These are phyloP conservation scores for Thielaviopsis euricoi DNA, from an alignment of 2,329 filamentous ascomycete species.

Conservation along the genomic window DNA sequence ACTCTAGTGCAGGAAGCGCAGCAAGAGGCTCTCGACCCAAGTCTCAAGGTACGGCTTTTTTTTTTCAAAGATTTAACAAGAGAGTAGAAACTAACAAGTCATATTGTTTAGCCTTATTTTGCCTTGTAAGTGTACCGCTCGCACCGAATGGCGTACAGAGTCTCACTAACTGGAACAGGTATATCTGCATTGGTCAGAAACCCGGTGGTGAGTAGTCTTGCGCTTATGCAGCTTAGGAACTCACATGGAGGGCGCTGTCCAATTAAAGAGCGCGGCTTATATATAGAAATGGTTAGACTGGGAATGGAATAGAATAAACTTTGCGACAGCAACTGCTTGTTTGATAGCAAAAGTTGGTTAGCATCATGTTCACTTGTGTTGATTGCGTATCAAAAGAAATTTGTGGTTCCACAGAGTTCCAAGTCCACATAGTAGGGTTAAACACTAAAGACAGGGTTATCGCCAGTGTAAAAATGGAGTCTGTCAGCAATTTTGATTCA, in stretches of 20 bases:
- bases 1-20: conserved; percentile 39
- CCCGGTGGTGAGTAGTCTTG: conserved; percentile 18
- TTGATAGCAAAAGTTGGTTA: no score
- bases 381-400: not conserved
- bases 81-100: not conserved
- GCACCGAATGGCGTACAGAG: not conserved
- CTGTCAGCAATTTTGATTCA: not conserved
- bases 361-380: no score
- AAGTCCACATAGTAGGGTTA: not conserved
- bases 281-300: no score
- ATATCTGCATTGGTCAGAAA: conserved; percentile 47
- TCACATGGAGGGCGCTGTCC: no score
- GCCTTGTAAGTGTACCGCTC: conserved; percentile 42
- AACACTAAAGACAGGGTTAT: not conserved
- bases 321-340: no score
- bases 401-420: not conserved
- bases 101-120: conserved; percentile 36
- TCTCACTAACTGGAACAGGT: conserved; percentile 23
- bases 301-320: no score
- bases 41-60: conserved; percentile 33
- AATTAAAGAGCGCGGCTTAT: no score
- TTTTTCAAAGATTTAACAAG: not conserved
- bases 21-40: conserved; percentile 33
- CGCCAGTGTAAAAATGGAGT: not conserved
- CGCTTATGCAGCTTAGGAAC: no score